Percentiles rank a stretch among this genome's conserved stretches.
Conservation (phyloP, 2,329 filamentous ascomycete genomes). For the Ambrosiella cleistominuta region DNA sequence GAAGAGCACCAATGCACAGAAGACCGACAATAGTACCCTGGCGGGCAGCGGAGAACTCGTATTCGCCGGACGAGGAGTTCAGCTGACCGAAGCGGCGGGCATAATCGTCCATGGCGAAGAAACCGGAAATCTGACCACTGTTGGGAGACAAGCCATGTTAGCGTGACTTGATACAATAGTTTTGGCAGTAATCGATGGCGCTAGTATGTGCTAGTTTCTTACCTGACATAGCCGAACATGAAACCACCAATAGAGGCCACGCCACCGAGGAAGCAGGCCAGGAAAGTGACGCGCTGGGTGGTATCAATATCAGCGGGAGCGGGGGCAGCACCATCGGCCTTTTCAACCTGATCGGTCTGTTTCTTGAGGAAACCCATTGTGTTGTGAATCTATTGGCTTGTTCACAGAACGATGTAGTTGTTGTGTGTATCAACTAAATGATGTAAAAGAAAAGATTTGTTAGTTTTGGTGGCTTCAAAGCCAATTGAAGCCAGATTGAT, state of each 20-base stretch:
- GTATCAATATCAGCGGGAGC: conserved; percentile 1
- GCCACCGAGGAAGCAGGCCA: conserved; percentile 30
- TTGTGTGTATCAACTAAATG: background rate
- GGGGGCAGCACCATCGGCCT: conserved; percentile 6
- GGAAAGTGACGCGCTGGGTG: conserved; percentile 21
- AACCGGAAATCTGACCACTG: conserved; percentile 43
- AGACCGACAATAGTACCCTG: conserved; percentile 47
- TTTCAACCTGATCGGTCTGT: conserved; percentile 13
- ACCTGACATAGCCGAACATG: conserved; percentile 41
- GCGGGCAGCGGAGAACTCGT: conserved; percentile 37
- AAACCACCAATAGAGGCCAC: conserved; percentile 38
- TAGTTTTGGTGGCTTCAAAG: background rate
- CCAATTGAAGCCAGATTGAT: conserved; percentile 6
- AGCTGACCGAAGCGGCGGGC: conserved; percentile 33
- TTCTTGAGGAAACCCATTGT: conserved; percentile 13
- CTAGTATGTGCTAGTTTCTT: conserved; percentile 13
- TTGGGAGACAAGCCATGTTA: conserved; percentile 8
- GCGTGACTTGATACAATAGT: background rate
- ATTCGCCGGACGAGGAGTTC: conserved; percentile 19
- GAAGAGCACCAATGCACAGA: conserved; percentile 40
- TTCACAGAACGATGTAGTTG: background rate
- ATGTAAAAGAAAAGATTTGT: background rate
- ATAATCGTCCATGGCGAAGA: conserved; percentile 43
- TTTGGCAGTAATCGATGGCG: too few relatives aligned
- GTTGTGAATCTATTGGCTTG: background rate